Evolutionary conservation across 1,284 basidiomycete genomes (phyloP).

Genomic region (Naganishia albida): DNA sequence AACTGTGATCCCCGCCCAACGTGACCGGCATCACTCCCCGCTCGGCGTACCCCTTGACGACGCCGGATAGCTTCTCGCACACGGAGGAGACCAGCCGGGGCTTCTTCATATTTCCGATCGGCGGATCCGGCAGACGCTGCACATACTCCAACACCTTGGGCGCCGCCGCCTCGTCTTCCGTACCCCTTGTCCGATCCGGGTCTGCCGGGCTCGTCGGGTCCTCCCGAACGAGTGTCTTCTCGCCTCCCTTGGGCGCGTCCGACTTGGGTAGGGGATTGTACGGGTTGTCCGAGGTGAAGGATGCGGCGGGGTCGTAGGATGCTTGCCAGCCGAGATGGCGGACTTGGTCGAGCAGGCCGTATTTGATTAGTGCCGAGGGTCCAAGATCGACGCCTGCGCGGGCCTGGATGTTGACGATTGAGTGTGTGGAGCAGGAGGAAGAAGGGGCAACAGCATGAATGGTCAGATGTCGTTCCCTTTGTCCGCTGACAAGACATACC

Average conservation of each 20-base stretch:
- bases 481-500: slow-evolving; percentile 7
- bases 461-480: slow-evolving; percentile 52
- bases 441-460: not conserved
- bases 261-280: slow-evolving; percentile 39
- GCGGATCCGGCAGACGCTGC: slow-evolving; percentile 62
- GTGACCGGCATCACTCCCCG: slow-evolving; percentile 83
- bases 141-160: slow-evolving; percentile 29
- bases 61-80: slow-evolving; percentile 73
- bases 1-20: slow-evolving; percentile 93
- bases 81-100: slow-evolving; percentile 84
- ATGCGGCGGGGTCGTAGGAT: slow-evolving; percentile 81
- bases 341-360: slow-evolving; percentile 77
- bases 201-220: slow-evolving; percentile 1
- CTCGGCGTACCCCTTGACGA: slow-evolving; percentile 71
- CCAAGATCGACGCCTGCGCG: slow-evolving; percentile 86
- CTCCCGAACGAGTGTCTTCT: not conserved
- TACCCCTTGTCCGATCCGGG: not conserved
- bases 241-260: not conserved
- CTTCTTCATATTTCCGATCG: slow-evolving; percentile 85
- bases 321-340: slow-evolving; percentile 83
- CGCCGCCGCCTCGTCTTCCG: slow-evolving; percentile 50
- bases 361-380: slow-evolving; percentile 80
- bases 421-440: not conserved
- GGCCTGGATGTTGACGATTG: slow-evolving; percentile 55
- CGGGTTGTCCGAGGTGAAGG: slow-evolving; percentile 71